Evolutionary conservation across 148 eudicot genomes (phyloP).

Genomic region (Fagopyrum tataricum): DNA sequence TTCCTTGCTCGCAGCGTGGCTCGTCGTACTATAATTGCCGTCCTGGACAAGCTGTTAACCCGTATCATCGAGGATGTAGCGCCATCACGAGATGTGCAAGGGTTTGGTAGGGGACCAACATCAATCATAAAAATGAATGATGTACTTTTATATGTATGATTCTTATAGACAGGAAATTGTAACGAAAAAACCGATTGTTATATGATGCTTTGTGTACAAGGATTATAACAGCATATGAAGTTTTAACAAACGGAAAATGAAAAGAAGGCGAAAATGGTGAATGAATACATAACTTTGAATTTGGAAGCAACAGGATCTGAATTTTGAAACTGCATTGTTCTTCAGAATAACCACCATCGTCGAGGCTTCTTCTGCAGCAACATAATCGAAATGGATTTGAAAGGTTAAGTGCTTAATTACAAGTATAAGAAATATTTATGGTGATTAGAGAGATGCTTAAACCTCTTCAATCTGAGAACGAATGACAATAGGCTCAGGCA

Average conservation of each 20-base stretch:
- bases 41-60: constrained; percentile 31
- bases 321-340: not conserved
- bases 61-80: constrained; percentile 40
- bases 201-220: too few relatives aligned
- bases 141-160: not conserved
- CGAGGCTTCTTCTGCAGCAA: constrained; percentile 37
- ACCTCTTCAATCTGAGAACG: constrained; percentile 22
- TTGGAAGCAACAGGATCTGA: not conserved
- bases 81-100: constrained; percentile 29
- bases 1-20: constrained; percentile 39
- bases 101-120: constrained; percentile 1
- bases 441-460: not conserved
- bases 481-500: constrained; percentile 61
- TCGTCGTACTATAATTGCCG: constrained; percentile 40
- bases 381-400: constrained; percentile 9
- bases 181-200: not conserved
- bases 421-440: not conserved
- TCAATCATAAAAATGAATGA: not conserved
- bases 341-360: constrained; percentile 67
- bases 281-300: not conserved
- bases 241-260: not conserved
- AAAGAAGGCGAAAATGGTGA: not conserved
- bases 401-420: not conserved
- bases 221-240: too few relatives aligned
- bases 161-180: not conserved